These are phyloP conservation scores for Xylaria sp. DNA, from an alignment of 2,329 filamentous ascomycete species.

Conservation along the genomic window DNA sequence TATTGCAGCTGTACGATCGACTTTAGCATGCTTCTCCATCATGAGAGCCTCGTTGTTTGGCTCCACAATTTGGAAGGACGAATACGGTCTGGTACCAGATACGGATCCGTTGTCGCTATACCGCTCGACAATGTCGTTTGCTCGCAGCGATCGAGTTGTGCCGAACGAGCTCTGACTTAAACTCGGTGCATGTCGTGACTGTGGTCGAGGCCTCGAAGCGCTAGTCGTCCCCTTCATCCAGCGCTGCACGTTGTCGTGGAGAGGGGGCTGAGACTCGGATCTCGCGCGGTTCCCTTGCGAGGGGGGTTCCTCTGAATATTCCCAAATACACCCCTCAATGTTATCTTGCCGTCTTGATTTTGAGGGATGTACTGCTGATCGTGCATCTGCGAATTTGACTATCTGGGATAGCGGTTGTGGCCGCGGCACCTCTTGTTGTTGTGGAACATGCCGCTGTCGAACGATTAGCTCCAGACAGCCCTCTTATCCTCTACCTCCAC, in stretches of 20 bases:
- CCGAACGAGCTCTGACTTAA: slow-evolving; percentile 16
- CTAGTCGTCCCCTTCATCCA: slow-evolving; percentile 8
- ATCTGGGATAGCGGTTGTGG: slow-evolving; percentile 4
- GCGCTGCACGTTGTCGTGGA: slow-evolving; percentile 14
- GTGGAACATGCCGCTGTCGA: neutral
- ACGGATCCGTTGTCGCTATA: neutral
- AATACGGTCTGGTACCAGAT: neutral
- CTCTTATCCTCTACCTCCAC: neutral
- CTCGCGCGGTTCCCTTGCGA: neutral
- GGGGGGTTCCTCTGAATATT: neutral
- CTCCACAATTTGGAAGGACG: slow-evolving; percentile 25
- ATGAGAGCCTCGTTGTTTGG: slow-evolving; percentile 54
- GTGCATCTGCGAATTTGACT: slow-evolving; percentile 11
- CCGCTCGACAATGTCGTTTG: slow-evolving; percentile 16
- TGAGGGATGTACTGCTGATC: neutral
- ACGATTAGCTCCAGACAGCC: neutral
- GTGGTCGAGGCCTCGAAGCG: neutral
- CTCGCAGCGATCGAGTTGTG: slow-evolving; percentile 10
- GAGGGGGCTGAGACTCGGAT: neutral
- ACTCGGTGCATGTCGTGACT: slow-evolving; percentile 11
- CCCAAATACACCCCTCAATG: neutral
- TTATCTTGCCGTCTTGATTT: neutral
- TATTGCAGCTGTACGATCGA: slow-evolving; percentile 45
- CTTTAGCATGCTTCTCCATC: slow-evolving; percentile 45
- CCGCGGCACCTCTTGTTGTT: neutral